Base-by-base conservation (phyloP, 2,329 filamentous ascomycete species). In the Xylariales sp. region DNA sequence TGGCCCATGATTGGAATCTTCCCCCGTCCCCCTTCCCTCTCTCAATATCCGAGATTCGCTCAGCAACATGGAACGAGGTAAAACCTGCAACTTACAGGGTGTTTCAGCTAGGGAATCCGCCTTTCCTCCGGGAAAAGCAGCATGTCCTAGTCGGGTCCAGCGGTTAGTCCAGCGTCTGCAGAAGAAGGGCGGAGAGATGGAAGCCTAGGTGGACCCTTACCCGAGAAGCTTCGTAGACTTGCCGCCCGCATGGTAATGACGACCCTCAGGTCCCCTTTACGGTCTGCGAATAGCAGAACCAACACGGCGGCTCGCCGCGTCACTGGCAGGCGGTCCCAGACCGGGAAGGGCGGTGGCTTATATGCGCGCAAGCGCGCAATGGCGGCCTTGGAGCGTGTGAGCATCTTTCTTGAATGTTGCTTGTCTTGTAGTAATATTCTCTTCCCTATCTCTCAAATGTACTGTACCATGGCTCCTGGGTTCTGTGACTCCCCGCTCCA, bases 281-380 rank as follows among this genome's bases (percentile, higher is more conserved):
- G 75, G 61, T 96, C 91, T 24, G 89, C 88, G 58, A 93, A 96
- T 2, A 97, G 74, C 37, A 97, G 74, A 33, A 97, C 75, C 38
- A 97, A 67, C 28, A 97, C 91, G 17, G 91, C 90, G 12, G 91
- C 91, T 48, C 89, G 80, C 44, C 87, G 78, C 47, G 69, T 76
- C 12, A 73, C 62, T 3, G 80, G 79, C 19, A 84, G 66, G 15
- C 62, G 62, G 52, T 81, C 73, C 80, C 81, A 84, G 41, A 75
- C 56, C 10, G 78, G 67, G 49, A 82, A 81, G 3, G 75, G 62
- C 2, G 79, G 79, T 14, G 80, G 71, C 41, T 66, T 71, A 56
- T 78, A 83, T 38, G 77, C 69, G 37, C 78, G 71, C 40, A 84
- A 66, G 42, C 79, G 72, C 39, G 75, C 71, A 46, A 84, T 61